phyloP scores from a whole-genome alignment of 352 stramenopile genomes.

The Phytophthora colocasiae region DNA sequence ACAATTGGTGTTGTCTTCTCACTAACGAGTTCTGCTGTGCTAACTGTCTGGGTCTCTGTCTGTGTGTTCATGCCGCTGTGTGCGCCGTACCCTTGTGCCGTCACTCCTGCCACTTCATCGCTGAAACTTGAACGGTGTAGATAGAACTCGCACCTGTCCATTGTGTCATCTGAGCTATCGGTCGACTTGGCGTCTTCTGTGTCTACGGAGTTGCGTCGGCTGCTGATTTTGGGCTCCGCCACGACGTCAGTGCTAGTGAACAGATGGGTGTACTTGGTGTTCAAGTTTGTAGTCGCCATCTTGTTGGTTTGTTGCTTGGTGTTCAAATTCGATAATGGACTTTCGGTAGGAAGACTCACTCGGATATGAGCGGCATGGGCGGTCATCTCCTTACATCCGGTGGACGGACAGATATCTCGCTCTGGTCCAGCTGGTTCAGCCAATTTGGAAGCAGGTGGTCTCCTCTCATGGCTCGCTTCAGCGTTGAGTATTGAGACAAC shows the following conservation, averaged over 20 bases:
- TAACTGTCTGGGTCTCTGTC: slow-evolving; percentile 9
- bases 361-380: slow-evolving; percentile 28
- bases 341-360: slow-evolving; percentile 6
- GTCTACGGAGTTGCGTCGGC: slow-evolving; percentile 19
- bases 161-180: slow-evolving; percentile 18
- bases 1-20: slow-evolving; percentile 19
- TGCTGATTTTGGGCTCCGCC: slow-evolving; percentile 19
- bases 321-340: slow-evolving; percentile 32
- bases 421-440: slow-evolving; percentile 26
- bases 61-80: slow-evolving; percentile 31
- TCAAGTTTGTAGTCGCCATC: slow-evolving; percentile 22
- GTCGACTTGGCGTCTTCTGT: slow-evolving; percentile 24
- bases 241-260: slow-evolving; percentile 12
- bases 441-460: slow-evolving; percentile 27
- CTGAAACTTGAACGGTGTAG: slow-evolving; percentile 26
- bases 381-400: slow-evolving; percentile 15
- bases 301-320: slow-evolving; percentile 25
- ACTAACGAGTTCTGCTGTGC: slow-evolving; percentile 7
- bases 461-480: slow-evolving; percentile 22
- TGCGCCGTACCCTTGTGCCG: slow-evolving; percentile 19
- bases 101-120: slow-evolving; percentile 21
- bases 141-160: slow-evolving; percentile 20
- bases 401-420: slow-evolving; percentile 12
- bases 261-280: slow-evolving; percentile 17
- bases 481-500: slow-evolving; percentile 28